Conservation (phyloP, 2,329 filamentous ascomycete genomes). For the Pseudogymnoascus sp. region DNA sequence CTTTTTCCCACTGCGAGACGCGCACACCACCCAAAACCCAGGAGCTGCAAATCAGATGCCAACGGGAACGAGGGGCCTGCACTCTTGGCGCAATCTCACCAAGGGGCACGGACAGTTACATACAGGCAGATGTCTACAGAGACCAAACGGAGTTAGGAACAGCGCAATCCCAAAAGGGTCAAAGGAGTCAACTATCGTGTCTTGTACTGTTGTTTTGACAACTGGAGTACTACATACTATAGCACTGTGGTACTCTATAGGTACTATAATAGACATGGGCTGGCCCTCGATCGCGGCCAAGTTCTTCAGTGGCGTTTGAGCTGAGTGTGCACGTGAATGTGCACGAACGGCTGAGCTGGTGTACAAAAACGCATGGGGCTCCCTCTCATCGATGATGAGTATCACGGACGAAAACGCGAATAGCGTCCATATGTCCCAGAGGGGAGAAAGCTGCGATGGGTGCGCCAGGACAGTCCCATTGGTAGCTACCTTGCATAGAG, state of each 20-base stretch:
- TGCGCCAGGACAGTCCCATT: neutral
- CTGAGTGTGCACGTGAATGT: neutral
- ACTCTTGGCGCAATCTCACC: constrained; percentile 8
- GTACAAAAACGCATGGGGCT: neutral
- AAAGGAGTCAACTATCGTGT: constrained; percentile 5
- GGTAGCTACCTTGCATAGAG: neutral
- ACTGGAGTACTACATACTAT: neutral
- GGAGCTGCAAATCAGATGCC: constrained; percentile 4
- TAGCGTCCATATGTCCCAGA: neutral
- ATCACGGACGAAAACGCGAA: neutral
- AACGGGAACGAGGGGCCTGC: constrained; percentile 2
- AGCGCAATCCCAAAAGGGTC: neutral
- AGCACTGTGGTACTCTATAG: neutral
- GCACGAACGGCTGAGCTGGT: neutral
- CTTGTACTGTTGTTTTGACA: neutral
- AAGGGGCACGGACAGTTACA: constrained; percentile 8
- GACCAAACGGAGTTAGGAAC: constrained; percentile 1
- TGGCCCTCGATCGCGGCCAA: neutral
- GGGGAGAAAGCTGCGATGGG: neutral
- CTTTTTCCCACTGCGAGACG: neutral
- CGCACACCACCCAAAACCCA: neutral
- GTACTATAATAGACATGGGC: neutral
- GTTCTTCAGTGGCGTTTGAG: constrained; percentile 4
- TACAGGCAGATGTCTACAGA: constrained; percentile 2
- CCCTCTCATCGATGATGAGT: neutral